Percentiles rank a stretch among this genome's conserved stretches.
phyloP scores from a whole-genome alignment of 345 rosid genomes.

The Dipteronia sinensis region DNA sequence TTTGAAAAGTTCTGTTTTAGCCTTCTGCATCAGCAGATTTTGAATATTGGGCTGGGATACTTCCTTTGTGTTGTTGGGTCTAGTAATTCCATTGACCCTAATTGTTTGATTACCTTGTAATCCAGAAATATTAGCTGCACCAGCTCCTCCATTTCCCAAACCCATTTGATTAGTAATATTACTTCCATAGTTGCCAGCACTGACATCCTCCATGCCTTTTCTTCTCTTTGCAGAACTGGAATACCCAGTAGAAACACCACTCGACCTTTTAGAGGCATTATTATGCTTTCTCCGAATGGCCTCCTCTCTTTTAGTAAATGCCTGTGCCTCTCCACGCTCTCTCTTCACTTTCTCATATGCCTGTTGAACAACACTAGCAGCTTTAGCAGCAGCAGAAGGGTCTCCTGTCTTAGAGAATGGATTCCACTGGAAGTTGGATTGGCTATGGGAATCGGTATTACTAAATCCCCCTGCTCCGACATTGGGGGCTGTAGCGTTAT shows the following conservation, averaged over 20 bases:
- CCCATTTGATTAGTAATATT: constrained; percentile 25
- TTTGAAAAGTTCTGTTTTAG: constrained; percentile 16
- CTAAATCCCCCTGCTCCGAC: constrained; percentile 23
- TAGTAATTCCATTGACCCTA: constrained; percentile 31
- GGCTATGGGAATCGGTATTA: constrained; percentile 31
- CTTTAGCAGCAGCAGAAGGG: constrained; percentile 46
- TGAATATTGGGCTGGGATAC: constrained; percentile 23
- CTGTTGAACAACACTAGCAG: constrained; percentile 58
- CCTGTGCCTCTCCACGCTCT: constrained; percentile 63
- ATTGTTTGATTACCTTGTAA: constrained; percentile 9
- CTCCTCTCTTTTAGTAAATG: constrained; percentile 43
- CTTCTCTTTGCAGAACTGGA: constrained; percentile 41
- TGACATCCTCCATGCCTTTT: constrained; percentile 45
- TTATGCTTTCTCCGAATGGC: constrained; percentile 42
- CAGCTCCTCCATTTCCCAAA: constrained; percentile 18
- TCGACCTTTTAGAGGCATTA: constrained; percentile 33
- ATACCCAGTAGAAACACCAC: constrained; percentile 26
- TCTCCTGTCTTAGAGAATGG: constrained; percentile 48
- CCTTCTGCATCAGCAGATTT: constrained; percentile 30
- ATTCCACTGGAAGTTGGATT: constrained; percentile 49
- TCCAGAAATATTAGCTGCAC: constrained; percentile 12
- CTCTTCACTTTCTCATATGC: constrained; percentile 55
- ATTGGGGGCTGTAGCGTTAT: constrained; percentile 23
- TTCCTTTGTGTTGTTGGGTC: constrained; percentile 25
- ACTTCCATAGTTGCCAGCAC: constrained; percentile 29